Conservation (phyloP, 176 grass and related monocot genomes). For the Neostapfia colusana region DNA sequence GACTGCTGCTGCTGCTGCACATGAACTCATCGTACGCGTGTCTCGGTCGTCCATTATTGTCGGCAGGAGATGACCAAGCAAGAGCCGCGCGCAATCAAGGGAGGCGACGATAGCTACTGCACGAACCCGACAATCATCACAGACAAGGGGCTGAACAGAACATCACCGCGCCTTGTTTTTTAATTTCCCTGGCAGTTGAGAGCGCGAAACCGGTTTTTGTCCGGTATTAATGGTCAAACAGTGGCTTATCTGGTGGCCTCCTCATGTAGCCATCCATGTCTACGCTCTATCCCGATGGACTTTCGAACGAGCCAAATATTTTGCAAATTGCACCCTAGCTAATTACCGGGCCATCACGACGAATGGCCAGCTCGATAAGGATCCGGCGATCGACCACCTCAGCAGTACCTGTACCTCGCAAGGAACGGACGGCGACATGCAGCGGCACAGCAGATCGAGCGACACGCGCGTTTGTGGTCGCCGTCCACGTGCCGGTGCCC, state of each 20-base stretch:
- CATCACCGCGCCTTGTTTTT: not conserved
- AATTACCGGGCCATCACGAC: not conserved
- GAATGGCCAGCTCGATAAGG: not conserved
- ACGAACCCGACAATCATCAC: not conserved
- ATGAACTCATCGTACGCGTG: not conserved
- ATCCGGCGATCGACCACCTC: not conserved
- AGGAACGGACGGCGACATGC: not conserved
- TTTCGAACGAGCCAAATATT: not conserved
- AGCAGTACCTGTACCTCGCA: no score
- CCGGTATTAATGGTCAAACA: not conserved
- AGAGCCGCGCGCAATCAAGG: not conserved
- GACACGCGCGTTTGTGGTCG: not conserved
- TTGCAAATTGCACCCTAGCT: not conserved
- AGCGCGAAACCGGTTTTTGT: not conserved
- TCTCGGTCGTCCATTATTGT: not conserved
- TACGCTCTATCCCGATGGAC: not conserved
- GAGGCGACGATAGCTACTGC: no score
- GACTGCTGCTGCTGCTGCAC: constrained; percentile 22
- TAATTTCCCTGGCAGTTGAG: not conserved
- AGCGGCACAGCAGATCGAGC: not conserved
- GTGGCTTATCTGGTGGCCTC: no score
- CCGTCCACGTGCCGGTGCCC: not conserved
- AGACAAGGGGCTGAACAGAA: not conserved
- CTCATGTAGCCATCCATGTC: not conserved
- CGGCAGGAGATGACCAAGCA: not conserved